phyloP scores from a whole-genome alignment of 192 early-diverging fungal genomes.

The Rhizophagus sp. region DNA sequence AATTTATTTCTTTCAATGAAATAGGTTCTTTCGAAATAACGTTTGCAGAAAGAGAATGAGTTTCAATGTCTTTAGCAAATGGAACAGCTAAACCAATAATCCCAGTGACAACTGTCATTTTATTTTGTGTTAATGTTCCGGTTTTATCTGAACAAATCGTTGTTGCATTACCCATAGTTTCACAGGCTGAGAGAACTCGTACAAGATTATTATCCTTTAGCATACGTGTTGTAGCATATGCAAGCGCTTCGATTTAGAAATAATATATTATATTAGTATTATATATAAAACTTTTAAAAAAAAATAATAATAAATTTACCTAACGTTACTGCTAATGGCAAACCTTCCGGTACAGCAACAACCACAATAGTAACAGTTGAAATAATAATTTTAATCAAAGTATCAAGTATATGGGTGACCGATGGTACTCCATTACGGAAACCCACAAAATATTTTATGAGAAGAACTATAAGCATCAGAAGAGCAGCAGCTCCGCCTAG shows the following conservation, averaged over 20 bases:
- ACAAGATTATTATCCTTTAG: slow-evolving; percentile 97
- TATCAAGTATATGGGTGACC: slow-evolving; percentile 57
- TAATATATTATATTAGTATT: slow-evolving; percentile 7
- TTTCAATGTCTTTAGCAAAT: slow-evolving; percentile 42
- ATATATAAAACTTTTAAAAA: background rate
- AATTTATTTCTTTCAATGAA: slow-evolving; percentile 47
- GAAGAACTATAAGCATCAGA: slow-evolving; percentile 81
- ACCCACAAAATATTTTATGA: slow-evolving; percentile 84
- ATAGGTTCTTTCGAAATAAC: slow-evolving; percentile 35
- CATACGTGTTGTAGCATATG: slow-evolving; percentile 94
- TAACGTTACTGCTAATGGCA: slow-evolving; percentile 96
- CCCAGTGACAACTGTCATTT: slow-evolving; percentile 95
- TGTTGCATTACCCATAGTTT: slow-evolving; percentile 99
- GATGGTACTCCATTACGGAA: slow-evolving; percentile 45
- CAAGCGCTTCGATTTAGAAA: slow-evolving; percentile 59
- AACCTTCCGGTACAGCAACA: slow-evolving; percentile 97
- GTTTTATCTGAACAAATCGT: slow-evolving; percentile 99
- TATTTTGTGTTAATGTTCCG: slow-evolving; percentile 96
- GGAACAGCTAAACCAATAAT: slow-evolving; percentile 58
- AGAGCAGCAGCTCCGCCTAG: slow-evolving; percentile 83
- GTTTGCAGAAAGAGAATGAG: slow-evolving; percentile 34
- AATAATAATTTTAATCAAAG: slow-evolving; percentile 80
- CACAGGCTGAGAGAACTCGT: slow-evolving; percentile 92
- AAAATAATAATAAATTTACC: slow-evolving; percentile 29
- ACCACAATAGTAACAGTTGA: slow-evolving; percentile 93